Percentiles rank a stretch among this genome's conserved stretches.
These are phyloP conservation scores for Rhizodiscina lignyota DNA, from an alignment of 495 filamentous ascomycete species.

Conservation along the genomic window DNA sequence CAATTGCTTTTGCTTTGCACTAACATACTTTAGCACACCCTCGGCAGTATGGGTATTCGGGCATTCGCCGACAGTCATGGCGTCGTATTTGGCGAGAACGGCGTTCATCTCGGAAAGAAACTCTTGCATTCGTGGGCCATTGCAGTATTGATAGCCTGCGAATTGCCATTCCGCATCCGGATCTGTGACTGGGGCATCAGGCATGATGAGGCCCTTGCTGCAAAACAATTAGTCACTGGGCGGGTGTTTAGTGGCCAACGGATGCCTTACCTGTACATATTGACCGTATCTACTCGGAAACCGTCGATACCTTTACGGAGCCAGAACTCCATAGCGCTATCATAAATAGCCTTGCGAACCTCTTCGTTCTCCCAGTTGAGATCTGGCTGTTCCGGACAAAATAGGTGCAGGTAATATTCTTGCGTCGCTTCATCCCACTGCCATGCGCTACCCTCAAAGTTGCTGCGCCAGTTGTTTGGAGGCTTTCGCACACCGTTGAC, in stretches of 20 bases:
- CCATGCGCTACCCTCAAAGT: conserved; percentile 48
- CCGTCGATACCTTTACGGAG: conserved; percentile 52
- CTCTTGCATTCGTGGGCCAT: conserved; percentile 51
- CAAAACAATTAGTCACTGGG: no score
- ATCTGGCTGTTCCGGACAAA: conserved; percentile 48
- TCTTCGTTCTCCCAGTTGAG: conserved; percentile 58
- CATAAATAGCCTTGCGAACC: conserved; percentile 45
- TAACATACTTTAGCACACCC: conserved; percentile 43
- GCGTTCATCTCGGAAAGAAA: conserved; percentile 41
- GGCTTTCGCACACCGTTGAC: conserved; percentile 41
- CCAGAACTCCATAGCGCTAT: conserved; percentile 52
- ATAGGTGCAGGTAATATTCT: conserved; percentile 59
- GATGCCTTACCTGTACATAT: conserved; percentile 48
- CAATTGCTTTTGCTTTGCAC: conserved; percentile 40
- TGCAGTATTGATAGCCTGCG: conserved; percentile 39
- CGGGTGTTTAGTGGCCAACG: no score
- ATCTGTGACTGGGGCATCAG: conserved; percentile 42
- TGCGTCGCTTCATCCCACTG: conserved; percentile 44
- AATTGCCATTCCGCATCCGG: conserved; percentile 32
- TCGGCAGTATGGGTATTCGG: conserved; percentile 34
- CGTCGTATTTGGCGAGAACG: conserved; percentile 51
- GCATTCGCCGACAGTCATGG: conserved; percentile 57
- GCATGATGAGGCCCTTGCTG: conserved; percentile 42
- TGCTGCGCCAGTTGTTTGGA: conserved; percentile 52
- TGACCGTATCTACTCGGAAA: conserved; percentile 54